Percentiles rank a stretch among this genome's conserved stretches.
phyloP scores from a whole-genome alignment of 257 asterid genomes.

The Vinca minor region DNA sequence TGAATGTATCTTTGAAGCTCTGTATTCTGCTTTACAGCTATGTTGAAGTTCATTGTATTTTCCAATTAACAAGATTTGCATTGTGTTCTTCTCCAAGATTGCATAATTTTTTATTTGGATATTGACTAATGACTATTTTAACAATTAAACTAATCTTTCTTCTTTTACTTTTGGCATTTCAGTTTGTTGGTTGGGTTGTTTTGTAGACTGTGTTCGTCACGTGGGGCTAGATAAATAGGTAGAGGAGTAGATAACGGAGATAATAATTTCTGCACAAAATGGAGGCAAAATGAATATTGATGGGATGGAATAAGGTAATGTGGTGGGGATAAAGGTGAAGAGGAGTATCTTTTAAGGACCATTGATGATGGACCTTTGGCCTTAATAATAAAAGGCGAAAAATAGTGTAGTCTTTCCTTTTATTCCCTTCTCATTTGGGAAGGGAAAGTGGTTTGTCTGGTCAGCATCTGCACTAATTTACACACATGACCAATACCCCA shows the following conservation, averaged over 20 bases:
- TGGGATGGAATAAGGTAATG: constrained; percentile 16
- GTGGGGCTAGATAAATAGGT: constrained; percentile 26
- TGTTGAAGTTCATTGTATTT: background rate
- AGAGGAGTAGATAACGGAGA: constrained; percentile 8
- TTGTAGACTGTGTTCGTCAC: constrained; percentile 15
- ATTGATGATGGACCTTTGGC: constrained; percentile 22
- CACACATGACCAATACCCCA: constrained; percentile 35
- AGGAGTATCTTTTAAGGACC: constrained; percentile 26
- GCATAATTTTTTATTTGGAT: background rate
- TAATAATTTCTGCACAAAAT: constrained; percentile 15
- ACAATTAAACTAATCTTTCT: constrained; percentile 2
- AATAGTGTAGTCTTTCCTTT: constrained; percentile 20
- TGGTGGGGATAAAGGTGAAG: constrained; percentile 37
- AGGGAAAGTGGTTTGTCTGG: constrained; percentile 34
- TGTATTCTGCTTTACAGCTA: constrained; percentile 9
- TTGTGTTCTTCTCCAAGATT: background rate
- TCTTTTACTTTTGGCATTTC: constrained; percentile 9
- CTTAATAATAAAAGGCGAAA: constrained; percentile 19
- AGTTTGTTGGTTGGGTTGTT: constrained; percentile 14
- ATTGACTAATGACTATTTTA: background rate
- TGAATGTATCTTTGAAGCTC: background rate
- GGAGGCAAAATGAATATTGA: constrained; percentile 12
- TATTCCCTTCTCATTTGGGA: constrained; percentile 17
- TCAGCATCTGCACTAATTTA: constrained; percentile 48
- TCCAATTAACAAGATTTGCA: background rate